Evolutionary conservation across 1,284 basidiomycete genomes (phyloP).

Genomic region (Ustanciosporium gigantosporum): DNA sequence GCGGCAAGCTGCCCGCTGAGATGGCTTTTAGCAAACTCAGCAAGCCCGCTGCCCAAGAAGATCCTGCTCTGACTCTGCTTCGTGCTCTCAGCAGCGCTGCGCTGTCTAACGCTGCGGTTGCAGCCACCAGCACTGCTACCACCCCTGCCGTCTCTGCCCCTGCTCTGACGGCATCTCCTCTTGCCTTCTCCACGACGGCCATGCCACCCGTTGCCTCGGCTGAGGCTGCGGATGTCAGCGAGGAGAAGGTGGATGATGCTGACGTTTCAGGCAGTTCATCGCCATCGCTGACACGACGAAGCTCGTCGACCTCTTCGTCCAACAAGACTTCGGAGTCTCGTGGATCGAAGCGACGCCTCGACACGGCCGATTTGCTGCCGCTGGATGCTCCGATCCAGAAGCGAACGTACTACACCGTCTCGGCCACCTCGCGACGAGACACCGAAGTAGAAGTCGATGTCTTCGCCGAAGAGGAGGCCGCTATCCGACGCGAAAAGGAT

Average conservation of each 20-base stretch:
- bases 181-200: conserved; percentile 25
- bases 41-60: conserved; percentile 30
- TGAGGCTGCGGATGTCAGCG: conserved; percentile 8
- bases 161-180: conserved; percentile 29
- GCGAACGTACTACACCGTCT: conserved; percentile 54
- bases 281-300: conserved; percentile 19
- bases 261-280: conserved; percentile 3
- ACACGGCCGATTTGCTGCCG: conserved; percentile 53
- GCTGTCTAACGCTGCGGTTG: conserved; percentile 23
- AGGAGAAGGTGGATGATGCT: neutral
- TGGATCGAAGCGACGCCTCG: conserved; percentile 51
- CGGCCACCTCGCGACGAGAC: conserved; percentile 55
- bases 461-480: conserved; percentile 37
- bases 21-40: conserved; percentile 47
- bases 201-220: conserved; percentile 8
- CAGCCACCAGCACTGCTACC: conserved; percentile 6
- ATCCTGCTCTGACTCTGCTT: conserved; percentile 37
- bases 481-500: conserved; percentile 45
- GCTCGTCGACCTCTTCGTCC: conserved; percentile 13
- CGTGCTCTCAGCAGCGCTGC: conserved; percentile 40
- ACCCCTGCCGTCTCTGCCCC: conserved; percentile 7
- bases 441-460: conserved; percentile 16
- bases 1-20: conserved; percentile 27
- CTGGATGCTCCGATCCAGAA: conserved; percentile 59
- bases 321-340: conserved; percentile 14